These are phyloP conservation scores for Wickerhamomyces pijperi DNA, from an alignment of 805 yeast species.

Conservation along the genomic window DNA sequence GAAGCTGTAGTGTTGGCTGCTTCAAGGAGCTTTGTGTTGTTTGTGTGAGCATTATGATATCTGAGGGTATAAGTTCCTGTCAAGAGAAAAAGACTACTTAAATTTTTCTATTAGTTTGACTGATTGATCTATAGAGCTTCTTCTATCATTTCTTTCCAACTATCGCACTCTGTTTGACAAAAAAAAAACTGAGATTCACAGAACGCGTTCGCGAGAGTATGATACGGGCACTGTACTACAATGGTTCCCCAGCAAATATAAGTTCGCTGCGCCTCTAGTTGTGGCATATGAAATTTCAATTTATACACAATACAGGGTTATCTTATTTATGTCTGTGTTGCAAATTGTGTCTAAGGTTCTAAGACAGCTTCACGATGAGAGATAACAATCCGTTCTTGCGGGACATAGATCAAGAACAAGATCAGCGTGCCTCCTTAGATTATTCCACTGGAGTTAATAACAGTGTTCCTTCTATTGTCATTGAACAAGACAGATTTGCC, in stretches of 20 bases:
- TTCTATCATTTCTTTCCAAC: too few species aligned
- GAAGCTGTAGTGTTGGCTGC: conserved; percentile 15
- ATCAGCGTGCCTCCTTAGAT: too few species aligned
- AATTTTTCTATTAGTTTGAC: neutral
- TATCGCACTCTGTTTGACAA: neutral
- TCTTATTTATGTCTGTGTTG: neutral
- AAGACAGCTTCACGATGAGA: neutral
- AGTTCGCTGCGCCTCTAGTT: neutral
- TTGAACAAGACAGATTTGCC: too few species aligned
- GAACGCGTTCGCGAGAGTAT: neutral
- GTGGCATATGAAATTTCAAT: neutral
- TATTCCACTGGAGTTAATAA: too few species aligned
- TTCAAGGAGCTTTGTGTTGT: neutral
- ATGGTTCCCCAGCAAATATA: too few species aligned
- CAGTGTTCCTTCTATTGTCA: too few species aligned
- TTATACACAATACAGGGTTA: too few species aligned
- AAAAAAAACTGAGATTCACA: neutral
- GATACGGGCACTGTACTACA: too few species aligned
- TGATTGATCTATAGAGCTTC: neutral
- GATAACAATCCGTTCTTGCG: neutral
- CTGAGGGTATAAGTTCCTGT: neutral
- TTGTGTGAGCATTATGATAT: conserved; percentile 1
- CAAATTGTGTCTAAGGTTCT: neutral
- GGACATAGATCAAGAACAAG: neutral
- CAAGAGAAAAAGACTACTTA: neutral